These are phyloP conservation scores for Tolypocladium capitatum DNA, from an alignment of 2,329 filamentous ascomycete species.

Conservation along the genomic window DNA sequence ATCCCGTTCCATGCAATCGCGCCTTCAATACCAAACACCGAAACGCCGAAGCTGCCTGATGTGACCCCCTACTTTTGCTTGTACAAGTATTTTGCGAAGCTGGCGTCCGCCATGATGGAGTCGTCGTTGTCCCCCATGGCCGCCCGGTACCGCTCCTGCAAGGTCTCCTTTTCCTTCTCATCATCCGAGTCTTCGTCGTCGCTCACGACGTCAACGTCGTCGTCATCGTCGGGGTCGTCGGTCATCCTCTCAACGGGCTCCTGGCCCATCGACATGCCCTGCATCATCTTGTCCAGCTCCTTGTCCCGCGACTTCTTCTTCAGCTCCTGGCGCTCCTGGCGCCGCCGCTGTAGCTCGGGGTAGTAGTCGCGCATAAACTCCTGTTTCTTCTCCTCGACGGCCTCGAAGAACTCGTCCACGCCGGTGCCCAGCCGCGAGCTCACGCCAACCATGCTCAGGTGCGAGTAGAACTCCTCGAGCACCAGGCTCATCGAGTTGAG, in stretches of 20 bases:
- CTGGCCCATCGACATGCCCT: constrained; percentile 55
- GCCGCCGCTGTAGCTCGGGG: constrained; percentile 73
- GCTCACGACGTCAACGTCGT: constrained; percentile 40
- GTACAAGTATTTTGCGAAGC: constrained; percentile 48
- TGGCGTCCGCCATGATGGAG: constrained; percentile 39
- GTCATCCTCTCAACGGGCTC: constrained; percentile 29
- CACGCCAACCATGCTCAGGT: constrained; percentile 84
- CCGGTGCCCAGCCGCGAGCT: constrained; percentile 87
- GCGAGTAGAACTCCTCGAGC: constrained; percentile 93
- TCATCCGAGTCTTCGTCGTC: constrained; percentile 46
- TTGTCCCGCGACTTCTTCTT: constrained; percentile 61
- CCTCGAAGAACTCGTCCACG: constrained; percentile 84
- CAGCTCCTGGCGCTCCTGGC: constrained; percentile 60
- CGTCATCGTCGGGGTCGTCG: constrained; percentile 30
- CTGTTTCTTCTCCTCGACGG: constrained; percentile 71
- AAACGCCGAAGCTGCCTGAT: not conserved
- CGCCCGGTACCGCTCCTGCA: constrained; percentile 65
- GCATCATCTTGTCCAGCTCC: constrained; percentile 88
- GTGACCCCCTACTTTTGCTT: constrained; percentile 19
- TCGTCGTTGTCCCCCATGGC: constrained; percentile 51
- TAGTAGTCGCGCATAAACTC: constrained; percentile 88
- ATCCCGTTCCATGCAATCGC: not conserved
- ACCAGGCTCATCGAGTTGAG: constrained; percentile 97
- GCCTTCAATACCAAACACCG: not conserved
- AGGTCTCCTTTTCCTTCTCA: constrained; percentile 48